phyloP scores from a whole-genome alignment of 1,284 basidiomycete species.

The Golubevia pallescens region DNA sequence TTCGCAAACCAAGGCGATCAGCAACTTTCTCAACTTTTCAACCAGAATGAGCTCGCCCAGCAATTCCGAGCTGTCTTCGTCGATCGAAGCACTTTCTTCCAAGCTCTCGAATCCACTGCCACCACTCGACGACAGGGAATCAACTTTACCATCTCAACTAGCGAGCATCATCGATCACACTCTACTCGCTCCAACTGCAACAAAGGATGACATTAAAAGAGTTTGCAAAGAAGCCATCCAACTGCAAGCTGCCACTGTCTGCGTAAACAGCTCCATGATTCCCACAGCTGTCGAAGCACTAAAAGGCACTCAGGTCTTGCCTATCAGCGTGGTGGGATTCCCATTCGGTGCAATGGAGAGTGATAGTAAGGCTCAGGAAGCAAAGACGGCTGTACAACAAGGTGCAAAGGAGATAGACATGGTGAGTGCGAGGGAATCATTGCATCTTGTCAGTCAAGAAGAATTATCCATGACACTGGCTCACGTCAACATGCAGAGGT shows the following conservation, averaged over 20 bases:
- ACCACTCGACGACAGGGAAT: background rate
- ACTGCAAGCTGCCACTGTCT: conserved; percentile 42
- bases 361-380: conserved; percentile 34
- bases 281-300: conserved; percentile 22
- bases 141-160: conserved; percentile 20
- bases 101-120: background rate
- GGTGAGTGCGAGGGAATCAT: no score
- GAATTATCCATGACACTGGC: no score
- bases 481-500: no score
- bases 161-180: conserved; percentile 53
- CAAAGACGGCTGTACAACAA: conserved; percentile 19
- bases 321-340: conserved; percentile 16
- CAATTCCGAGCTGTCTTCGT: no score
- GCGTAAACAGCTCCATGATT: conserved; percentile 47
- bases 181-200: conserved; percentile 41
- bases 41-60: no score
- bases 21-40: no score
- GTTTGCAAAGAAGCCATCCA: conserved; percentile 42
- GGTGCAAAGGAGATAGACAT: conserved; percentile 55
- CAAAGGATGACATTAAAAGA: conserved; percentile 23
- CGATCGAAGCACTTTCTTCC: no score
- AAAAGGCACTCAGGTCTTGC: conserved; percentile 10
- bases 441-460: no score
- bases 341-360: conserved; percentile 33
- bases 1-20: no score